Evolutionary conservation across 1,139 yeast genomes (phyloP), one percentile per base, ranked within the genome.

Genomic region (Candida sp.): DNA sequence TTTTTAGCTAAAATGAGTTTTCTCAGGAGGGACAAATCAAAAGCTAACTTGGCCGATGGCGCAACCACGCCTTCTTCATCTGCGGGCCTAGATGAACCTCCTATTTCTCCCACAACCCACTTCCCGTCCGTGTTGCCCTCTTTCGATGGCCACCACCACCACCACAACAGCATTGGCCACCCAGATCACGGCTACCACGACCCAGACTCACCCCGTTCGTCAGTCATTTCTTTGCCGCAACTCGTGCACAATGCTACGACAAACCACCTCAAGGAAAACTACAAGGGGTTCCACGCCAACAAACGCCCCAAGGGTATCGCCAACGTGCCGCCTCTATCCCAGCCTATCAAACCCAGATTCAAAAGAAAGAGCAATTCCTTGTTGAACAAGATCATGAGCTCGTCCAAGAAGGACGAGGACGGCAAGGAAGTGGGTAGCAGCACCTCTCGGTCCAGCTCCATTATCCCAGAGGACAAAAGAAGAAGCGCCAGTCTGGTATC

Each of bases 311-410:
- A 69, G 33, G 64, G 64, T 4, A 48, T 58, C 8, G 58, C 56
- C 9, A 75, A 75, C 41, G 63, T 78, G 1, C 85, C 86, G 1
- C 85, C 86, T 1, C 68, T 80, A 43, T 59, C 69, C 9, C 81
- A 77, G 23, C 85, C 86, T 2, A 75, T 81, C 17, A 80, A 75
- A 56, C 85, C 85, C 0, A 68, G 73, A 48, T 76, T 77, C 60
- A 70, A 68, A 56, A 76, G 75, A 57, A 77, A 77, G 62, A 73
- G 76, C 46, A 65, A 70, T 22, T 69, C 79, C 2, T 63, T 81
- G 38, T 68, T 80, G 46, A 83, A 83, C 3, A 80, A 81, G 58
- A 69, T 80, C 52, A 78, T 81, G 17, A 74, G 75, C 56, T 69
- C 80, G 1, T 69, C 81, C 32, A 75, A 77, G 54, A 81, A 77